These are phyloP conservation scores for Pleurotus pulmonarius DNA, from an alignment of 768 basidiomycete species.

Conservation along the genomic window DNA sequence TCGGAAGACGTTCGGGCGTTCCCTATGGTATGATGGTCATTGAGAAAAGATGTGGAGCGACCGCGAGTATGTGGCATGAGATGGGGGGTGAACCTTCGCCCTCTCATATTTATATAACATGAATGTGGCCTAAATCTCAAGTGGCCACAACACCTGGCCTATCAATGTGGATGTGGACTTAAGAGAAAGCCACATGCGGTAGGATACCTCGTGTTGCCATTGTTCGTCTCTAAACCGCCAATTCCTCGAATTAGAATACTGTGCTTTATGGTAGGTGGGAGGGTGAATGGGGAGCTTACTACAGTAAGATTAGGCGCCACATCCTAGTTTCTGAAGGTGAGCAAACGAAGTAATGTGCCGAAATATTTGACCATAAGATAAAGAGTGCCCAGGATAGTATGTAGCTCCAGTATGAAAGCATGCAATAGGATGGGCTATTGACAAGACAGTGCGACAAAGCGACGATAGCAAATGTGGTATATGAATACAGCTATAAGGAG, in stretches of 20 bases:
- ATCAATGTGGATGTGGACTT: background rate
- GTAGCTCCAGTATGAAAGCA: background rate
- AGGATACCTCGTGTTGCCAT: slow-evolving; percentile 1
- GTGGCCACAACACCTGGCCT: background rate
- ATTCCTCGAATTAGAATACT: too few relatives aligned
- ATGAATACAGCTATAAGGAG: slow-evolving; percentile 20
- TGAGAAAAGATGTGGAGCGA: background rate
- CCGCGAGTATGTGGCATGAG: background rate
- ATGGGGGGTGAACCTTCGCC: background rate
- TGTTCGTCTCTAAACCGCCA: background rate
- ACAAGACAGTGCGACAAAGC: slow-evolving; percentile 7
- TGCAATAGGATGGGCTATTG: background rate
- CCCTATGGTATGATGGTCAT: background rate
- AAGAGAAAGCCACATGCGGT: background rate
- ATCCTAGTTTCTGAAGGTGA: too few relatives aligned
- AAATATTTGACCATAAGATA: too few relatives aligned
- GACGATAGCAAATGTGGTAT: slow-evolving; percentile 13
- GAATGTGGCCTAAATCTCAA: background rate
- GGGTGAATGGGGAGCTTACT: too few relatives aligned
- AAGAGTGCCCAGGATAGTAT: too few relatives aligned
- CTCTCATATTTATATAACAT: background rate
- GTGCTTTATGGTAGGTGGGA: too few relatives aligned
- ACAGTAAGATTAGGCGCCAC: too few relatives aligned
- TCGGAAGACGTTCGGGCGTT: background rate
- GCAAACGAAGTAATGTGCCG: too few relatives aligned